phyloP scores from a whole-genome alignment of 768 basidiomycete genomes.

The Fomitopsis pulvina region DNA sequence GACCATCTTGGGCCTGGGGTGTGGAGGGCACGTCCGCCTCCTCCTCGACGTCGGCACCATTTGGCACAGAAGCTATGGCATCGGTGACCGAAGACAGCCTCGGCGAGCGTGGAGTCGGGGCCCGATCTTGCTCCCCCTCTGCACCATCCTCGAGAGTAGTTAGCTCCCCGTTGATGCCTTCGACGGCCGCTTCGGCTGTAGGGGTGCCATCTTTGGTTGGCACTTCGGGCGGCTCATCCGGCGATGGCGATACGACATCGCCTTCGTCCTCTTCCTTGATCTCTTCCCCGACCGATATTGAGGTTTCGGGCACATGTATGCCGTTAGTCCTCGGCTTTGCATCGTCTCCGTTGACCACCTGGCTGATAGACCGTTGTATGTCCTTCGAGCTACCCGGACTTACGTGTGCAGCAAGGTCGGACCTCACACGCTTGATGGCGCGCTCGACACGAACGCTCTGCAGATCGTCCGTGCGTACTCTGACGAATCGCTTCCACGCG shows the following conservation, averaged over 20 bases:
- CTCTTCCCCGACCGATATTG: slow-evolving; percentile 9
- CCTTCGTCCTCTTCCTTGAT: slow-evolving; percentile 8
- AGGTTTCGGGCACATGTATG: slow-evolving; percentile 1
- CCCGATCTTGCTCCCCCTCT: slow-evolving; percentile 15
- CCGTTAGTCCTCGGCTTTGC: slow-evolving; percentile 9
- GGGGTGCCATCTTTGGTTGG: not conserved
- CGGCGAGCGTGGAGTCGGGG: slow-evolving; percentile 15
- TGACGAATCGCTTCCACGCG: slow-evolving; percentile 81
- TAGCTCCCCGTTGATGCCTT: too few species aligned
- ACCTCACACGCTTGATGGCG: slow-evolving; percentile 81
- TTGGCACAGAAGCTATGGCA: not conserved
- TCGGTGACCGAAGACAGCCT: slow-evolving; percentile 4
- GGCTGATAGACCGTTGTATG: slow-evolving; percentile 25
- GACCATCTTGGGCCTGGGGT: slow-evolving; percentile 20
- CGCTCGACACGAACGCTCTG: slow-evolving; percentile 83
- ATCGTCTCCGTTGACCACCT: slow-evolving; percentile 22
- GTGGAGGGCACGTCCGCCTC: slow-evolving; percentile 17
- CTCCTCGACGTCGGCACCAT: slow-evolving; percentile 13
- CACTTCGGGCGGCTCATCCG: not conserved
- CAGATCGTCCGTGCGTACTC: slow-evolving; percentile 80
- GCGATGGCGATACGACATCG: not conserved
- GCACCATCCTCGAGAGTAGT: slow-evolving; percentile 4
- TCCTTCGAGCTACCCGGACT: slow-evolving; percentile 26
- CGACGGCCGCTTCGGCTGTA: not conserved
- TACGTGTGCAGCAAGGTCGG: slow-evolving; percentile 73